Percentiles rank a stretch among this genome's conserved stretches.
phyloP scores from a whole-genome alignment of 148 eudicot species.

The Dysphania ambrosioides region DNA sequence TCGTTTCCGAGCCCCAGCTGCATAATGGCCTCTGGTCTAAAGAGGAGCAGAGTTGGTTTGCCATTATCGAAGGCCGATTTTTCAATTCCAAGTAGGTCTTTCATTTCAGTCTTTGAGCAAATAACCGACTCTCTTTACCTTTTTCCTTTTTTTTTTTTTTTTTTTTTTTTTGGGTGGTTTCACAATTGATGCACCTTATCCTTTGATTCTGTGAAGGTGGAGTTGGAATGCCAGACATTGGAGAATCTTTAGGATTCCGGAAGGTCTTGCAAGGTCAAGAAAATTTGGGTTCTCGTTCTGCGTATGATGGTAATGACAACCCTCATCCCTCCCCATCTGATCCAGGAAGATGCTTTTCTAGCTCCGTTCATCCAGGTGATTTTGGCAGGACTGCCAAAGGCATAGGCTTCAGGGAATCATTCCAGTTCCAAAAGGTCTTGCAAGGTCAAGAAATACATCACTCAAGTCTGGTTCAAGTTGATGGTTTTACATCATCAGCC shows the following conservation, averaged over 20 bases:
- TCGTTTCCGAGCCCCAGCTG: slow-evolving; percentile 56
- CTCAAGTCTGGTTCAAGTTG: slow-evolving; percentile 32
- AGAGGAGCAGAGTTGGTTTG: slow-evolving; percentile 69
- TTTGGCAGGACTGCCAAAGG: slow-evolving; percentile 33
- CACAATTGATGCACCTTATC: neutral
- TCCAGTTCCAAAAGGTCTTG: slow-evolving; percentile 81
- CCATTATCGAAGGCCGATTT: slow-evolving; percentile 57
- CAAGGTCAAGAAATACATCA: slow-evolving; percentile 96
- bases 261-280: slow-evolving; percentile 99
- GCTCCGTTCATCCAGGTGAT: slow-evolving; percentile 33
- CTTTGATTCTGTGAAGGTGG: slow-evolving; percentile 45
- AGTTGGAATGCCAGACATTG: slow-evolving; percentile 64
- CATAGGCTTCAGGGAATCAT: slow-evolving; percentile 50
- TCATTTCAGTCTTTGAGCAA: neutral
- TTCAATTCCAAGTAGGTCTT: slow-evolving; percentile 55
- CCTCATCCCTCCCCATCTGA: slow-evolving; percentile 42
- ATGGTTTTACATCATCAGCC: slow-evolving; percentile 19
- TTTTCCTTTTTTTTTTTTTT: neutral
- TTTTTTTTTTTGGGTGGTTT: neutral
- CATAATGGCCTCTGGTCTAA: slow-evolving; percentile 50
- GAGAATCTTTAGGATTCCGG: slow-evolving; percentile 78
- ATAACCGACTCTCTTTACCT: neutral
- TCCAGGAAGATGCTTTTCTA: slow-evolving; percentile 39
- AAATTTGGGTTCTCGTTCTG: slow-evolving; percentile 56
- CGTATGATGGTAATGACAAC: slow-evolving; percentile 40